A percentile compares a stretch with the other conserved stretches of the same genome.
These are phyloP conservation scores for Naganishia albida DNA, from an alignment of 1,284 basidiomycete genomes.

Conservation along the genomic window DNA sequence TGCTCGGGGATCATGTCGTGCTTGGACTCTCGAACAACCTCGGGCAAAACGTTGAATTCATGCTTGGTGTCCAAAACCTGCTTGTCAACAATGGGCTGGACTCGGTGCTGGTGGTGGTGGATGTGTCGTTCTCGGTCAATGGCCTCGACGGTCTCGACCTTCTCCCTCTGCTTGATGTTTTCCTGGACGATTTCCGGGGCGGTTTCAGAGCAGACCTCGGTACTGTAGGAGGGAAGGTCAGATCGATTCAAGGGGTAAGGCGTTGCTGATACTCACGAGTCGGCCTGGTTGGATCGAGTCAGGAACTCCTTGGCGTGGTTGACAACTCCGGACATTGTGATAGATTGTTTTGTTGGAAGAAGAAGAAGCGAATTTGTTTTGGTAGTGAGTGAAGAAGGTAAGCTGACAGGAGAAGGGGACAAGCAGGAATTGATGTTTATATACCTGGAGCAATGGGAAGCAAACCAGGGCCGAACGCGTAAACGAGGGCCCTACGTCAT, in stretches of 20 bases:
- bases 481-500: constrained; percentile 7
- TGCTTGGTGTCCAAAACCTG: constrained; percentile 47
- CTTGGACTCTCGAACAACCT: constrained; percentile 48
- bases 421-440: constrained; percentile 2
- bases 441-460: background rate
- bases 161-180: constrained; percentile 40
- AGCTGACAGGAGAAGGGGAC: background rate
- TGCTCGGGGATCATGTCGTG: constrained; percentile 53
- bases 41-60: constrained; percentile 42
- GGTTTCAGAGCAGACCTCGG: constrained; percentile 51
- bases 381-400: constrained; percentile 2
- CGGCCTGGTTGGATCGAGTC: constrained; percentile 31
- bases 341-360: constrained; percentile 33
- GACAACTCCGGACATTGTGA: constrained; percentile 44
- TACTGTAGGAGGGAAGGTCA: constrained; percentile 22
- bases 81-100: constrained; percentile 50
- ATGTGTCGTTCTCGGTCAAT: constrained; percentile 52
- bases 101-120: constrained; percentile 45
- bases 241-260: background rate
- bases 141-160: constrained; percentile 47
- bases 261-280: constrained; percentile 39
- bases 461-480: background rate
- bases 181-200: constrained; percentile 51
- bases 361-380: constrained; percentile 24
- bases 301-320: constrained; percentile 35